These are phyloP conservation scores for Pseudodiploospora longispora DNA, from an alignment of 2,329 filamentous ascomycete genomes.

Conservation along the genomic window DNA sequence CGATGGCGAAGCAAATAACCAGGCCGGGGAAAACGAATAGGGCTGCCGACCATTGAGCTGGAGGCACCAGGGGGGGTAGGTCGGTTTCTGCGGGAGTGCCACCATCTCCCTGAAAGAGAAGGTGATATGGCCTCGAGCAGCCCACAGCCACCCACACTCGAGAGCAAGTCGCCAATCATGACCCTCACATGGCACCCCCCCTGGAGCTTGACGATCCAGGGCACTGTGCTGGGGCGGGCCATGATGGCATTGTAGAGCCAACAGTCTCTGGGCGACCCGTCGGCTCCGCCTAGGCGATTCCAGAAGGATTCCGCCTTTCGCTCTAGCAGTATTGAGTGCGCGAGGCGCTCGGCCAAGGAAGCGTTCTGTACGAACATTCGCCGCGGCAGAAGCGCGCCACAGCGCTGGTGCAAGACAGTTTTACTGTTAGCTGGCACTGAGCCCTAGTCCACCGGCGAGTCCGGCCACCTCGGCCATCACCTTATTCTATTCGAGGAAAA, in stretches of 20 bases:
- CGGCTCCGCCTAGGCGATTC: conserved; percentile 14
- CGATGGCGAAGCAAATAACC: conserved; percentile 10
- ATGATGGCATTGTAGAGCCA: conserved; percentile 9
- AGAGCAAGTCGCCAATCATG: conserved; percentile 20
- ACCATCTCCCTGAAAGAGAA: conserved; percentile 28
- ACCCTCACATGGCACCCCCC: conserved; percentile 17
- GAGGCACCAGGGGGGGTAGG: conserved; percentile 14
- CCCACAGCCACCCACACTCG: too few species aligned
- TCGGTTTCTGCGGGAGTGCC: conserved; percentile 24
- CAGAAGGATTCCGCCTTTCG: conserved; percentile 20
- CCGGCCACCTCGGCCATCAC: conserved; percentile 12
- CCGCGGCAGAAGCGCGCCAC: too few species aligned
- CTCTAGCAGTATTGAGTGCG: background rate
- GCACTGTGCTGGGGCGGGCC: conserved; percentile 8
- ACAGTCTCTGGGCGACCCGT: conserved; percentile 7
- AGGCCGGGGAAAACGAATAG: conserved; percentile 9
- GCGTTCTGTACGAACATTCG: too few species aligned
- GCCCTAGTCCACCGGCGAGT: conserved; percentile 8
- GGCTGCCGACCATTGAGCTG: conserved; percentile 19
- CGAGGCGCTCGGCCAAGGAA: too few species aligned
- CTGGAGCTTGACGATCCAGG: conserved; percentile 13
- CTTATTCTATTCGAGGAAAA: background rate
- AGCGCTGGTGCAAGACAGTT: too few species aligned
- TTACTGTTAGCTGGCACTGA: too few species aligned
- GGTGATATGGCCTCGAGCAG: conserved; percentile 19